Conservation (phyloP, 257 asterid species). For the Nicotiana tabacum region DNA sequence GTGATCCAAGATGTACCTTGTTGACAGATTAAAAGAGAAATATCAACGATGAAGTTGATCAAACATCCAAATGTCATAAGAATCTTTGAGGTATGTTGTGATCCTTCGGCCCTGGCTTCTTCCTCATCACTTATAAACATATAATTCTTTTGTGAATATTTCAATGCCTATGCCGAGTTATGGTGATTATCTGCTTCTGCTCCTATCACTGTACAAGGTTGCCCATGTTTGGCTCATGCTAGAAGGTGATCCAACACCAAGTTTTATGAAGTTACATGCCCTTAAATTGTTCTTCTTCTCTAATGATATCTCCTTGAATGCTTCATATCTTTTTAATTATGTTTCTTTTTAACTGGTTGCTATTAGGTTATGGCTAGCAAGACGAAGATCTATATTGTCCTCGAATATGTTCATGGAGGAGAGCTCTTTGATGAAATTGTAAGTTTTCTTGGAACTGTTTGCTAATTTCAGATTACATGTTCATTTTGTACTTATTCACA, state of each 20-base stretch:
- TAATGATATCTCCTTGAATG: not conserved
- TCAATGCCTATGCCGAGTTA: not conserved
- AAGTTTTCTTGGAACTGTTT: slow-evolving; percentile 14
- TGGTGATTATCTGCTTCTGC: not conserved
- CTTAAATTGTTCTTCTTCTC: not conserved
- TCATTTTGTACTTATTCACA: not conserved
- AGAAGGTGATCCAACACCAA: not conserved
- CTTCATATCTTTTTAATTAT: not conserved
- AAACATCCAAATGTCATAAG: slow-evolving; percentile 75
- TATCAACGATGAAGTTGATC: slow-evolving; percentile 82
- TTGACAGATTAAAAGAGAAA: slow-evolving; percentile 73
- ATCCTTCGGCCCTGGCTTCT: not conserved
- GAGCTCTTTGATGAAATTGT: slow-evolving; percentile 87
- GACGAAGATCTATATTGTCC: slow-evolving; percentile 73
- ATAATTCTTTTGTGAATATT: not conserved
- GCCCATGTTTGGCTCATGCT: not conserved
- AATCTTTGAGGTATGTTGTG: slow-evolving; percentile 49
- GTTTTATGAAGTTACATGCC: not conserved
- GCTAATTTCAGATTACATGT: not conserved
- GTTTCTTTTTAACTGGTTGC: not conserved
- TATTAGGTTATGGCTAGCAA: slow-evolving; percentile 78
- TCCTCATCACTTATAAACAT: not conserved
- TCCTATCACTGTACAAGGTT: not conserved
- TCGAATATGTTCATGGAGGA: slow-evolving; percentile 75
- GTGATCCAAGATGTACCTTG: not conserved